Conservation (phyloP, 2,329 filamentous ascomycete genomes). For the Exophiala phaeomuriformis region DNA sequence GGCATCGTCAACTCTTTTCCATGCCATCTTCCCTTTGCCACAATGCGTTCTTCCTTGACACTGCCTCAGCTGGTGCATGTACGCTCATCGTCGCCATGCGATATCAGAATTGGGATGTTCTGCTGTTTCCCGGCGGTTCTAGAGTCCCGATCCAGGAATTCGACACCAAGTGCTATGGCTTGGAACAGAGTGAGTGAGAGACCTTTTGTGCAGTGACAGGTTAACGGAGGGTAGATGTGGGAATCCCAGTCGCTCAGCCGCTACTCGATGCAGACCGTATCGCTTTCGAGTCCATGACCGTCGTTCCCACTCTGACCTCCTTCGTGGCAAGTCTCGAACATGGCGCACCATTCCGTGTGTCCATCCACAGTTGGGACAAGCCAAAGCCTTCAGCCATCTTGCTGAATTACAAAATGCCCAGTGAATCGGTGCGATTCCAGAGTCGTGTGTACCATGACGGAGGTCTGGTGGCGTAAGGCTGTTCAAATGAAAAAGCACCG, state of each 20-base stretch:
- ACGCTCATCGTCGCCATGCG: constrained; percentile 54
- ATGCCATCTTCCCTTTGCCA: neutral
- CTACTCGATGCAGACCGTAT: constrained; percentile 3
- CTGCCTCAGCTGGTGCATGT: neutral
- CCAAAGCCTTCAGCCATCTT: constrained; percentile 54
- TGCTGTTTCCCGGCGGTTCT: constrained; percentile 64
- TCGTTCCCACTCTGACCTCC: constrained; percentile 60
- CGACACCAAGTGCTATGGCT: constrained; percentile 65
- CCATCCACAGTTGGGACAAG: constrained; percentile 65
- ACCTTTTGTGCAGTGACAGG: constrained; percentile 3
- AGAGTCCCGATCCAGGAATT: constrained; percentile 74
- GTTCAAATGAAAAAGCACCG: neutral
- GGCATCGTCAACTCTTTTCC: neutral
- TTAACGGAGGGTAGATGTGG: constrained; percentile 4
- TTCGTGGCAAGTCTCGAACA: constrained; percentile 60
- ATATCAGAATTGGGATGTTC: constrained; percentile 78
- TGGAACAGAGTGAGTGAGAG: constrained; percentile 44
- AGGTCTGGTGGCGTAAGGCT: constrained; percentile 51
- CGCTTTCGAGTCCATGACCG: constrained; percentile 26
- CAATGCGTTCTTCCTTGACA: neutral
- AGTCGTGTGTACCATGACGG: constrained; percentile 64
- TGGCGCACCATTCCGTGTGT: constrained; percentile 60
- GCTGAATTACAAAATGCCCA: constrained; percentile 49
- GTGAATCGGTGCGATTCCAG: constrained; percentile 55
- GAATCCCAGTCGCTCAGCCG: neutral